Base-by-base conservation (phyloP, 2,329 filamentous ascomycete genomes). In the Ustulina deusta region DNA sequence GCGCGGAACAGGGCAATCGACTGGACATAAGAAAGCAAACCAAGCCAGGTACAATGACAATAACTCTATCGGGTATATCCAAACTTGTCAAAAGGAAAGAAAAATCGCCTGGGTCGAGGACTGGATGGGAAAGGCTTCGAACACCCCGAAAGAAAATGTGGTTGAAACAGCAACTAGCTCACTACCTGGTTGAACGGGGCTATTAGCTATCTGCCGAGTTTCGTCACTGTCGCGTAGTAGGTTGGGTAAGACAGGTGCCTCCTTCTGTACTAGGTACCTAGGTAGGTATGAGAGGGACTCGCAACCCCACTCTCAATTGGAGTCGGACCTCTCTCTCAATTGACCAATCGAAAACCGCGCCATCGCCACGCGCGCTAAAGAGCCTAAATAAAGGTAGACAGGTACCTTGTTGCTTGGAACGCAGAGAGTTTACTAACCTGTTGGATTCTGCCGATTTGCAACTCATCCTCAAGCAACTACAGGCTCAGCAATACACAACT, bases 311-410 rank as follows among this genome's bases (percentile, higher is more conserved):
- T 22, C 15, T 17, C 11, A 6, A n/a, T 7, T 32, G 3, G 32
- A 46, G 38, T 3, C 22, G n/a, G 51, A 20, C n/a, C n/a, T n/a
- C n/a, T 11, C 27, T 25, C 22, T 44, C 61, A 48, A 69, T 69
- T 70, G 65, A 36, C 68, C 65, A 70, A 70, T 69, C 20, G 57
- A 34, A 49, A 13, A 20, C 11, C 42, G 42, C 36, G 13, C 25
- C 25, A 38, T 55, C 20, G 6, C 61, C 67, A 69, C 67, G 64
- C 67, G 67, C 13, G n/a, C 15, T 17, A n/a, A 13, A 29, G 22
- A 22, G 22, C 25, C 17, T 46, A 32, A 17, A 40, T 15, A 6
- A 40, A 13, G 17, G 36, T 46, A 46, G 1, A 3, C 22, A 36
- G 29, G 17, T 22, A 54, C 49, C 9, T 22, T n/a, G n/a, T n/a